Percentiles rank a stretch among this genome's conserved stretches.
Evolutionary conservation across 495 filamentous ascomycete genomes (phyloP).

Genomic region (Talaromyces adpressus): DNA sequence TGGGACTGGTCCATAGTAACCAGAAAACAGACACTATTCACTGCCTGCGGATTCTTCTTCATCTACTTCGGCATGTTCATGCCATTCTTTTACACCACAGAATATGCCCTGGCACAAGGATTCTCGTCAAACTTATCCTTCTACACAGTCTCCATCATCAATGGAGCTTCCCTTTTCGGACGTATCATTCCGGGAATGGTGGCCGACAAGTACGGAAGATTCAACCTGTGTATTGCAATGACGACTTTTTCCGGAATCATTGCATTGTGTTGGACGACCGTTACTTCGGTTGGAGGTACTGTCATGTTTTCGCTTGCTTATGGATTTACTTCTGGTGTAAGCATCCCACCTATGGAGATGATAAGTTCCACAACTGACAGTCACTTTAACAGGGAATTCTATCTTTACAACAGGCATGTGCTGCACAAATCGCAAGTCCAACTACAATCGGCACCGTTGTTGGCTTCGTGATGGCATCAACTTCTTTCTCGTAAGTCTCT

Average conservation of each 20-base stretch:
- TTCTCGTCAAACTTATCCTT: constrained; percentile 29
- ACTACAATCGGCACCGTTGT: constrained; percentile 25
- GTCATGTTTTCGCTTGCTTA: constrained; percentile 30
- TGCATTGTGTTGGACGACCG: constrained; percentile 32
- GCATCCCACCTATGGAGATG: constrained; percentile 7
- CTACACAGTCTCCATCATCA: constrained; percentile 42
- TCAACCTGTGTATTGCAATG: constrained; percentile 61
- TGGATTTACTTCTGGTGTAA: constrained; percentile 34
- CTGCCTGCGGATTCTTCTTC: constrained; percentile 39
- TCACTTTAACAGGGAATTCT: constrained; percentile 25
- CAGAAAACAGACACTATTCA: constrained; percentile 28
- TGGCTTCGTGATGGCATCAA: constrained; percentile 25
- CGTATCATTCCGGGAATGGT: constrained; percentile 43
- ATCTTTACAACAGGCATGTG: constrained; percentile 35
- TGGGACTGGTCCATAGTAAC: constrained; percentile 6
- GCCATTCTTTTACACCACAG: constrained; percentile 38
- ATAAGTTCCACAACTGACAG: background rate
- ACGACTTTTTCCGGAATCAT: constrained; percentile 46
- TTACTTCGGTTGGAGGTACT: constrained; percentile 23
- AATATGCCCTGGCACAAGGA: constrained; percentile 25
- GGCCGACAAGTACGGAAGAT: constrained; percentile 63
- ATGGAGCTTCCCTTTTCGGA: constrained; percentile 37
- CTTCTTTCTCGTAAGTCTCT: constrained; percentile 27
- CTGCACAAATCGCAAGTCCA: constrained; percentile 26
- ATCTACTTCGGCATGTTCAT: constrained; percentile 42